A percentile compares a stretch with the other conserved stretches of the same genome.
phyloP scores from a whole-genome alignment of 306 rosid genomes.

The Myrica gale region DNA sequence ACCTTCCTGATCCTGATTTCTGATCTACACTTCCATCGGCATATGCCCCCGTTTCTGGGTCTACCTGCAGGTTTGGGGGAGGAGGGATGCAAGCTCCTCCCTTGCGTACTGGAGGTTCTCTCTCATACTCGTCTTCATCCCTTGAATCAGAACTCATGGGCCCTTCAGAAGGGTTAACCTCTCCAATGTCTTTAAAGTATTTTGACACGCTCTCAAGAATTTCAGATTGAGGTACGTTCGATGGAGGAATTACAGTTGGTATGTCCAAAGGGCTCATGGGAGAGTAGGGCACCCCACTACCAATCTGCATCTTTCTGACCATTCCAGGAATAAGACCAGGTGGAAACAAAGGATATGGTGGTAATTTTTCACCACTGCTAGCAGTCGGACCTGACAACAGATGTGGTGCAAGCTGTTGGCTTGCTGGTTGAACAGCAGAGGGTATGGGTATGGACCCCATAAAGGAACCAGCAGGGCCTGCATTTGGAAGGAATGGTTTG shows the following conservation, averaged over 20 bases:
- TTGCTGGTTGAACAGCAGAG: constrained; percentile 62
- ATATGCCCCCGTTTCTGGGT: constrained; percentile 83
- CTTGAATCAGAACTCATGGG: constrained; percentile 68
- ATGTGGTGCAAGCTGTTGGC: constrained; percentile 55
- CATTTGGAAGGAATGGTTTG: constrained; percentile 66
- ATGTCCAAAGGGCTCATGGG: constrained; percentile 78
- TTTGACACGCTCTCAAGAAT: constrained; percentile 84
- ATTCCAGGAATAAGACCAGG: constrained; percentile 98
- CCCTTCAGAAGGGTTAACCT: constrained; percentile 89
- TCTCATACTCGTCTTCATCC: constrained; percentile 69
- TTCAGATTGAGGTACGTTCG: constrained; percentile 54
- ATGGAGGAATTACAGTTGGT: constrained; percentile 74
- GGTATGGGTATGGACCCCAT: constrained; percentile 63
- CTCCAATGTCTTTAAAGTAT: constrained; percentile 91
- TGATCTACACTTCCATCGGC: constrained; percentile 84
- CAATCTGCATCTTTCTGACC: constrained; percentile 98
- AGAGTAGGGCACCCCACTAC: constrained; percentile 96
- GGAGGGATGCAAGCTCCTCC: constrained; percentile 99
- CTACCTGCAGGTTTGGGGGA: constrained; percentile 82
- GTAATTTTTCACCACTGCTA: constrained; percentile 57
- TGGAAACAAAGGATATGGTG: constrained; percentile 92
- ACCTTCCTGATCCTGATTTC: constrained; percentile 74
- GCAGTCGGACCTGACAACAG: constrained; percentile 56
- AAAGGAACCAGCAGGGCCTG: constrained; percentile 56
- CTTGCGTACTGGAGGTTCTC: constrained; percentile 56